Evolutionary conservation across 2,329 filamentous ascomycete species (phyloP).

Genomic region (Chlorencoelia australis): DNA sequence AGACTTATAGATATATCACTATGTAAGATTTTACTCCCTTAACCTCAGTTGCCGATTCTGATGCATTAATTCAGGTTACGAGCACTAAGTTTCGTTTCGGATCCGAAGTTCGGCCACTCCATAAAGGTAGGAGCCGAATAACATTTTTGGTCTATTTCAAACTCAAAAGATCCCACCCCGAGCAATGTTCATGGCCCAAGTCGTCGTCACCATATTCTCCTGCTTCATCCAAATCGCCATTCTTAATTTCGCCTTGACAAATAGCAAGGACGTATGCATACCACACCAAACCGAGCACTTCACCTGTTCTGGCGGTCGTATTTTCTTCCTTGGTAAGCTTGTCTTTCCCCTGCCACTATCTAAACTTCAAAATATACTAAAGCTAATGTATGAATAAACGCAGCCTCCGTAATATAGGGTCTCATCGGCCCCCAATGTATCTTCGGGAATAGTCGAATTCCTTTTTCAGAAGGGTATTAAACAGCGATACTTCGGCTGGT

Average conservation of each 20-base stretch:
- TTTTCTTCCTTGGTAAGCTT: conserved; percentile 44
- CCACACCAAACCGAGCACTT: conserved; percentile 44
- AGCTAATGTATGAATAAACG: too few species aligned
- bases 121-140: conserved; percentile 38
- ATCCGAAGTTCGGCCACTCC: conserved; percentile 42
- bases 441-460: conserved; percentile 49
- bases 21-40: too few species aligned
- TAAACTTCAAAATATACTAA: conserved; percentile 32
- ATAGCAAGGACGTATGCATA: conserved; percentile 55
- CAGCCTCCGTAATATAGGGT: conserved; percentile 65
- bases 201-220: conserved; percentile 50
- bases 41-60: too few species aligned
- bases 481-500: conserved; percentile 59
- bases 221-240: conserved; percentile 57
- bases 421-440: conserved; percentile 54
- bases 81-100: conserved; percentile 35
- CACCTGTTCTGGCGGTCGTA: conserved; percentile 39
- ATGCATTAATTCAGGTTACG: too few species aligned
- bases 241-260: conserved; percentile 49
- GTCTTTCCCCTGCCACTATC: too few species aligned
- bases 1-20: conserved; percentile 61
- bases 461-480: conserved; percentile 61
- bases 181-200: conserved; percentile 31
- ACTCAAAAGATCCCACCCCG: conserved; percentile 19
- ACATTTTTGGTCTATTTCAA: background rate